Evolutionary conservation across 306 rosid genomes (phyloP).

Genomic region (Elaeagnus macrophylla): DNA sequence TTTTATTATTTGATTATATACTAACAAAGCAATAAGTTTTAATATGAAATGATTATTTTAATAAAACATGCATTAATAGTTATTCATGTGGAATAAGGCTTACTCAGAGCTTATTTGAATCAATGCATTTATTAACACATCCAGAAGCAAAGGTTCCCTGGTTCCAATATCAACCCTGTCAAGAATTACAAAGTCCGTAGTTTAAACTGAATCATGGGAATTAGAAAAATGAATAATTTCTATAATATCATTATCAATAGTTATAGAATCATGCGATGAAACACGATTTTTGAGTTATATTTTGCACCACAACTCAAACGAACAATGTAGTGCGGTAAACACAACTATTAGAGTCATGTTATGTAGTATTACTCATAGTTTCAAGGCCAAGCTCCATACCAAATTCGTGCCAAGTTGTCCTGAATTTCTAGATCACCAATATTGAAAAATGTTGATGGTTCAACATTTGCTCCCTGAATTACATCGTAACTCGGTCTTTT

Average conservation of each 20-base stretch:
- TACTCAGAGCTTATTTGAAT: slow-evolving; percentile 94
- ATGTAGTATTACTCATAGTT: background rate
- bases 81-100: slow-evolving; percentile 16
- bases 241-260: slow-evolving; percentile 6
- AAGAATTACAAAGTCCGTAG: slow-evolving; percentile 3
- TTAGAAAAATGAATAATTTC: too few species aligned
- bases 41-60: too few species aligned
- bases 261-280: background rate
- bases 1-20: too few species aligned
- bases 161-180: slow-evolving; percentile 89
- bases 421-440: slow-evolving; percentile 93
- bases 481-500: slow-evolving; percentile 69
- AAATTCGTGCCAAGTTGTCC: slow-evolving; percentile 83
- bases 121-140: slow-evolving; percentile 75
- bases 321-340: background rate
- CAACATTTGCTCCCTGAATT: slow-evolving; percentile 72
- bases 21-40: too few species aligned
- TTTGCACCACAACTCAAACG: background rate
- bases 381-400: slow-evolving; percentile 31
- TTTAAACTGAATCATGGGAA: background rate
- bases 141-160: slow-evolving; percentile 66
- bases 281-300: too few species aligned
- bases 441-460: slow-evolving; percentile 73
- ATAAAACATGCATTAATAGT: too few species aligned
- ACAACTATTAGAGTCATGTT: background rate